phyloP scores from a whole-genome alignment of 2,329 filamentous ascomycete genomes.

The Paracamarosporium sp. region DNA sequence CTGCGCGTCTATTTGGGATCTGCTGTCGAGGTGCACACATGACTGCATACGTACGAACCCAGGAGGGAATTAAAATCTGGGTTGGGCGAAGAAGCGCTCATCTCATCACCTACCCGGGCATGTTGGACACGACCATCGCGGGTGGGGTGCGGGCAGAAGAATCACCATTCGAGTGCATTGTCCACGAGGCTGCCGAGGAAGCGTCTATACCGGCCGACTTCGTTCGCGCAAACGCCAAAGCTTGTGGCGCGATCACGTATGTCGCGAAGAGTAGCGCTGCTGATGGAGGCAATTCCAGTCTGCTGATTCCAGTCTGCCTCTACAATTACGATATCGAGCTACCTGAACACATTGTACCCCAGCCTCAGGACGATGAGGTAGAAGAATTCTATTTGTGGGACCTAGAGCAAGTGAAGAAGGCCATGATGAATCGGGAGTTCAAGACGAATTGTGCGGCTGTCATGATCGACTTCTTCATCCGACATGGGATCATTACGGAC shows the following conservation, averaged over 20 bases:
- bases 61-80: conserved; percentile 73
- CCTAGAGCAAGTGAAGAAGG: conserved; percentile 72
- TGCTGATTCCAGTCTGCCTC: conserved; percentile 38
- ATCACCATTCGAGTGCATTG: conserved; percentile 29
- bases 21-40: conserved; percentile 48
- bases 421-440: conserved; percentile 74
- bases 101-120: conserved; percentile 84
- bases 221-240: conserved; percentile 17
- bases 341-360: conserved; percentile 21
- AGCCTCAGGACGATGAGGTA: conserved; percentile 72
- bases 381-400: conserved; percentile 79
- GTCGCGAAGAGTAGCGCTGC: conserved; percentile 76
- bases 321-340: conserved; percentile 45
- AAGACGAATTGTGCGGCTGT: conserved; percentile 90
- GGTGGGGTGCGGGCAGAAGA: conserved; percentile 22
- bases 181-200: conserved; percentile 37
- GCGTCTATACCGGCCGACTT: conserved; percentile 25
- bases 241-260: conserved; percentile 76
- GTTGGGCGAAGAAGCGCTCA: conserved; percentile 73
- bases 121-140: conserved; percentile 74
- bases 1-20: conserved; percentile 46
- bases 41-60: conserved; percentile 35
- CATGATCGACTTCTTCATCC: conserved; percentile 85
- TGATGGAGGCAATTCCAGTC: conserved; percentile 65
- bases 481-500: conserved; percentile 77